Evolutionary conservation across 169 alveolate genomes (phyloP).

Genomic region (Plasmodium malariae): DNA sequence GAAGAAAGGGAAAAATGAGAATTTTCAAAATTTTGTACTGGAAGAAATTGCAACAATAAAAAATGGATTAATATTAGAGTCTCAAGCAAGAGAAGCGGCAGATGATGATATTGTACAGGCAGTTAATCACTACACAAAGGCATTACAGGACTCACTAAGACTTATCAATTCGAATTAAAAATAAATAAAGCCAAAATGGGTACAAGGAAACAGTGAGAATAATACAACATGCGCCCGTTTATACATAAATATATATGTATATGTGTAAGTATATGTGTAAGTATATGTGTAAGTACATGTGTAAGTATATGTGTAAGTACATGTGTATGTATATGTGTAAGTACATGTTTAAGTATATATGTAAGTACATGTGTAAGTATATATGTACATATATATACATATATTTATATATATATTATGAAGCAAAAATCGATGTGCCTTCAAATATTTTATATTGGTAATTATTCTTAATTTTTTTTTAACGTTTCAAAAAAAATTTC

Average conservation of each 20-base stretch:
- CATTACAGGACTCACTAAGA: slow-evolving; percentile 86
- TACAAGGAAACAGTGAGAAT: neutral
- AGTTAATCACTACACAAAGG: slow-evolving; percentile 91
- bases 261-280: neutral
- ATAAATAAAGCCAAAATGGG: neutral
- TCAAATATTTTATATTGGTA: too few relatives aligned
- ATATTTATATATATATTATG: too few relatives aligned
- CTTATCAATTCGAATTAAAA: slow-evolving; percentile 79
- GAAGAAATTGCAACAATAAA: slow-evolving; percentile 87
- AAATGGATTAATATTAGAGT: slow-evolving; percentile 87
- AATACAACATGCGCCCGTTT: neutral
- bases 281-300: too few relatives aligned
- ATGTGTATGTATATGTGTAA: too few relatives aligned
- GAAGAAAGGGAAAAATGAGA: slow-evolving; percentile 72
- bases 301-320: too few relatives aligned
- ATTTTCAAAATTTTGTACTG: slow-evolving; percentile 83
- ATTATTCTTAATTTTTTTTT: too few relatives aligned
- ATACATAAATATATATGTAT: neutral
- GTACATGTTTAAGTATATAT: too few relatives aligned
- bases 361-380: too few relatives aligned
- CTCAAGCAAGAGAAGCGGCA: slow-evolving; percentile 91
- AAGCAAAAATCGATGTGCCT: too few relatives aligned
- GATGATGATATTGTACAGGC: slow-evolving; percentile 94
- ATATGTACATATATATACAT: too few relatives aligned
- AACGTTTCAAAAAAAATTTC: too few relatives aligned